Base-by-base conservation (phyloP, 2,329 filamentous ascomycete species). In the Xylariomycetidae sp. region DNA sequence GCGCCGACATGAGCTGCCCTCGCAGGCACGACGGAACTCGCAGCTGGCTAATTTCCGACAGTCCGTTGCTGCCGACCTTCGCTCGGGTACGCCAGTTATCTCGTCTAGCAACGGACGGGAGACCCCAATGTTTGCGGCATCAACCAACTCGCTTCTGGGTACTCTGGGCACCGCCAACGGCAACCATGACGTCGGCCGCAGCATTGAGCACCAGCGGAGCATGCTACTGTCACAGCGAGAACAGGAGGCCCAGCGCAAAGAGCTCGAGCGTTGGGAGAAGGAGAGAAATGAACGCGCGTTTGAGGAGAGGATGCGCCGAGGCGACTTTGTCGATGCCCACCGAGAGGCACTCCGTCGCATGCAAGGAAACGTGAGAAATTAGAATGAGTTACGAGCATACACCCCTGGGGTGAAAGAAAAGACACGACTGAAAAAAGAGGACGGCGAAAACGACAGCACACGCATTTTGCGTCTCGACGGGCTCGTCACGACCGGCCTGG, bases 301-400 rank as follows among this genome's bases (percentile, higher is more conserved):
- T 48, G 82, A 87, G 44, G 76, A 82, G 56, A 72, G 76, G 44
- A 92, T 93, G 83, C 71, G 85, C 34, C 78, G 75, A 12, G 80
- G 81, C 0, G 76, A 83, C 43, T 74, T 94, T 65, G 67, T 84
- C 32, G 82, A 85, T 28, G 72, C 80, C 15, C 89, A 95, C 56
- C 72, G 82, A 14, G 82, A 89, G 43, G 85, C 82, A 1, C 72
- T 95, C 74, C 71, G 83, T 42, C 79, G 71, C 56, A 83, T 95
- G 79, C 88, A 95, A 49, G 60, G 58, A 22, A 46, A 53, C 16
- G 63, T 64, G 2, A 64, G 57, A 44, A 52, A 64, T 25, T 30
- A 37, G 32, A 51, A 19, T 42, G 19, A 23, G 22, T 23, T n/a
- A n/a, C n/a, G n/a, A n/a, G n/a, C n/a, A n/a, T n/a, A n/a, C n/a